Base-by-base conservation (phyloP, 2,329 filamentous ascomycete genomes). In the Botrytis aclada region DNA sequence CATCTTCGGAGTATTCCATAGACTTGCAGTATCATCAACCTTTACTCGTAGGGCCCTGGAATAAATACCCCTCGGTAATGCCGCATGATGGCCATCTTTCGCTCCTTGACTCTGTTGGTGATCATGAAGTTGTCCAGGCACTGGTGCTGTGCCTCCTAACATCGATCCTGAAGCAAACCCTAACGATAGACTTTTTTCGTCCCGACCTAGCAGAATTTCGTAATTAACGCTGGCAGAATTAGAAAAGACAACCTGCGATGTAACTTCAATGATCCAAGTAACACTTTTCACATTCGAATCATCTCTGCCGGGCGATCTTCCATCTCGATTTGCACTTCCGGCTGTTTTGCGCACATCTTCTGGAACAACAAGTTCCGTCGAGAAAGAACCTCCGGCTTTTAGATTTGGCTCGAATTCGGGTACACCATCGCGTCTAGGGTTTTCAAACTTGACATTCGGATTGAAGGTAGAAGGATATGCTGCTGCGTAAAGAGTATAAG, bases 361-460 rank as follows among this genome's bases (percentile, higher is more conserved):
- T 0, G 95, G 95, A 0, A 99, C 90, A 8, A 89, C 86, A 76
- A 99, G 87, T 79, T 90, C 89, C 73, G 93, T 92, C 78, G 90
- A 89, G 92, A 95, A 99, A 63, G 88, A 90, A 10, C 94, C 95
- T 43, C 95, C 96, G 14, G 96, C 95, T 85, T 98, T 98, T 80
- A 99, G 88, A 85, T 97, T 95, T 64, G 96, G 95, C 83, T 99
- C 96, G 80, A 96, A 99, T 78, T 97, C 93, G 25, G 96, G 96
- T 1, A 92, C 87, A 64, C 93, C 93, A 83, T 94, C 90, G 70
- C 86, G 86, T 70, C 90, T 88, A 1, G 91, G 87, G 69, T 91
- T 86, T 73, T 90, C 88, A 77, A 92, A 90, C 81, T 93, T 94
- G 76, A 87, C 85, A 82, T 97, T 94, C 2, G 95, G 94, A 79